Evolutionary conservation across 2,329 filamentous ascomycete species (phyloP), one percentile per base, ranked within the genome.

Genomic region (Neofusicoccum kwambonambiense): DNA sequence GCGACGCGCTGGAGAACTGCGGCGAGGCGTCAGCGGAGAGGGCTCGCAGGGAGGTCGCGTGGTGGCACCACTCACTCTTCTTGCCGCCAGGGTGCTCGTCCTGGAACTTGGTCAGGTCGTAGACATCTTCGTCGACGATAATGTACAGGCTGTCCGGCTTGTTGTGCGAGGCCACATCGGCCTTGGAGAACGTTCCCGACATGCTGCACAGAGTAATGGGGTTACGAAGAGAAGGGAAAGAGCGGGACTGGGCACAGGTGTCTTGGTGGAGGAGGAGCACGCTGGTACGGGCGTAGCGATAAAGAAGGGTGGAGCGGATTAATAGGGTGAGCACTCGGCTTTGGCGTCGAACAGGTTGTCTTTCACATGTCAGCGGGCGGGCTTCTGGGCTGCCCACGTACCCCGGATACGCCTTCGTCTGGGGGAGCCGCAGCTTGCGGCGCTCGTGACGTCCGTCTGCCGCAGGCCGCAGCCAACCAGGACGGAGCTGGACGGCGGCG

Each of bases 71-170:
- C 83, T 69, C 79, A 89, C 87, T 90, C 80, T 90, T 90, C 80
- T 90, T 89, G 68, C 87, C 86, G 86, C 92, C 92, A 11, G 79
- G 79, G 69, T 82, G 81, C 69, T 83, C 81, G 35, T 83, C 79
- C 68, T 82, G 80, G 70, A 83, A 84, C 68, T 80, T 93, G 71
- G 93, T 96, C 72, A 98, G 77, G 76, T 99, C 94, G 79, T 97
- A 98, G 70, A 98, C 94, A 79, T 98, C 94, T 73, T 93, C 90
- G 70, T 98, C 94, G 70, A 98, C 88, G 69, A 96, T 87, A 74
- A 98, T 91, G 87, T 89, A 98, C 67, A 97, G 84, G 76, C 89
- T 89, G 74, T 92, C 88, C 51, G 89, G 79, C 82, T 94, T 97
- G 84, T 92, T 97, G 80, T 98, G 93, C 80, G 90, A 88, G 76